Conservation (phyloP, 495 filamentous ascomycete genomes). For the Aeminium ludgeri region DNA sequence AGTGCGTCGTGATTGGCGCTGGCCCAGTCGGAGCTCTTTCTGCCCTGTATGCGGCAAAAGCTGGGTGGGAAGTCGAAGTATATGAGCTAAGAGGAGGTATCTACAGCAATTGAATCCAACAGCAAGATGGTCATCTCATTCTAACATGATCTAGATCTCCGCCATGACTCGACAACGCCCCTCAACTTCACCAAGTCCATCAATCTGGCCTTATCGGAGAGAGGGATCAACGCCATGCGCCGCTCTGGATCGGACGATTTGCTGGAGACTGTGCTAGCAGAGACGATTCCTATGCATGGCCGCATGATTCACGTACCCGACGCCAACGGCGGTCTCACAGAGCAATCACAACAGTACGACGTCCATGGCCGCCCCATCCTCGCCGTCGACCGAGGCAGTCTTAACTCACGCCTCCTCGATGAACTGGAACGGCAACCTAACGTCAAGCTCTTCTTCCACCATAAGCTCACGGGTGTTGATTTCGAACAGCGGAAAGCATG, state of each 20-base stretch:
- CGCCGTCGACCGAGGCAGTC: constrained; percentile 54
- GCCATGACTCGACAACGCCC: constrained; percentile 64
- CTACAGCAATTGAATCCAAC: constrained; percentile 15
- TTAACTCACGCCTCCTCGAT: constrained; percentile 79
- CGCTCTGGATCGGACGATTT: constrained; percentile 45
- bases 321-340: constrained; percentile 43
- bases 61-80: constrained; percentile 78
- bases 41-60: constrained; percentile 74
- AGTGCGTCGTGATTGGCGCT: constrained; percentile 71
- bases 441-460: constrained; percentile 77
- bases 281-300: constrained; percentile 82
- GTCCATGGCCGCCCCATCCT: constrained; percentile 58
- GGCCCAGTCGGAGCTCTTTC: constrained; percentile 87
- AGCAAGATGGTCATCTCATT: not conserved
- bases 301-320: constrained; percentile 87
- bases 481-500: constrained; percentile 64
- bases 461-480: constrained; percentile 78
- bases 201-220: constrained; percentile 85
- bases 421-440: constrained; percentile 67
- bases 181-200: constrained; percentile 97
- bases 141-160: constrained; percentile 47
- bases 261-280: constrained; percentile 50
- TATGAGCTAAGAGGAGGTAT: constrained; percentile 86
- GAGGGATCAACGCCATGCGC: constrained; percentile 76
- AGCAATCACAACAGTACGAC: constrained; percentile 77